phyloP scores from a whole-genome alignment of 2,329 filamentous ascomycete genomes.

The Fusarium camptoceras region DNA sequence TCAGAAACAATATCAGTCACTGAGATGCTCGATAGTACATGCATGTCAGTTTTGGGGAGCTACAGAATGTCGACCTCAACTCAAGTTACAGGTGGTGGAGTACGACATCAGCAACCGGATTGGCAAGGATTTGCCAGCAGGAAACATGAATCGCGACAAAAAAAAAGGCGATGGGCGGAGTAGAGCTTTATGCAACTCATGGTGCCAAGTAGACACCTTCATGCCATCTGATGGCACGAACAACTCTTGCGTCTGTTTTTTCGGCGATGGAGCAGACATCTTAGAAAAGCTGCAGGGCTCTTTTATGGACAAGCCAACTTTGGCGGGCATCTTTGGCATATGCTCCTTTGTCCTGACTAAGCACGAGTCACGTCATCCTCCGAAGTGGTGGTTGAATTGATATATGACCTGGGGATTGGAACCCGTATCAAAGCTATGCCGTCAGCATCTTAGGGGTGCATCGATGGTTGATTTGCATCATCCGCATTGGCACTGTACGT shows the following conservation, averaged over 20 bases:
- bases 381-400: conserved; percentile 10
- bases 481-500: conserved; percentile 19
- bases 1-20: not conserved
- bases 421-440: not conserved
- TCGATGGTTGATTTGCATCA: conserved; percentile 20
- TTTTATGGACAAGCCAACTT: not conserved
- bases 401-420: conserved; percentile 2
- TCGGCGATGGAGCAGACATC: conserved; percentile 1
- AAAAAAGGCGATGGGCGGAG: not conserved
- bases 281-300: conserved; percentile 8
- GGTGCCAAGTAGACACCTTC: conserved; percentile 1
- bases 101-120: not conserved
- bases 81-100: not conserved
- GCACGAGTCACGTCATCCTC: conserved; percentile 6
- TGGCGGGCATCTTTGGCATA: not conserved
- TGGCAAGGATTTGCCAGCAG: not conserved
- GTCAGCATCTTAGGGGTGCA: conserved; percentile 17
- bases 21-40: not conserved
- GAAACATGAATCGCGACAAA: not conserved
- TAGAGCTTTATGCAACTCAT: conserved; percentile 12
- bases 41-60: not conserved
- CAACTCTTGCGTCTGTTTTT: not conserved
- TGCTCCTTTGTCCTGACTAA: not conserved
- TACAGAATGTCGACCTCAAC: not conserved
- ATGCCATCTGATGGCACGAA: conserved; percentile 19